A percentile compares a stretch with the other conserved stretches of the same genome.
These are phyloP conservation scores for Aspergillus ochraceus DNA, from an alignment of 2,329 filamentous ascomycete genomes.

Conservation along the genomic window DNA sequence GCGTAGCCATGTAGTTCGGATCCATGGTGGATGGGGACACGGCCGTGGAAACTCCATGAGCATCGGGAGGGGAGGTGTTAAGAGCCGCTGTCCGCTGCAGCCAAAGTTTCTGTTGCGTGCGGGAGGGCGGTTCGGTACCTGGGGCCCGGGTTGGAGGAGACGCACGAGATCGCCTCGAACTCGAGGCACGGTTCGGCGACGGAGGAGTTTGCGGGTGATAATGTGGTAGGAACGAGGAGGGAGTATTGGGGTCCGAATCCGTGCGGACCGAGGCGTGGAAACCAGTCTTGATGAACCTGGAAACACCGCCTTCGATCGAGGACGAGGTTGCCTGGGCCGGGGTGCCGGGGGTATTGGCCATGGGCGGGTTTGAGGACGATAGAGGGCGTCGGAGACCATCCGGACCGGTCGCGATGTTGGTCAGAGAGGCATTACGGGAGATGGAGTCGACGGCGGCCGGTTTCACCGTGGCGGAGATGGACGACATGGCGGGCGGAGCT, in stretches of 20 bases:
- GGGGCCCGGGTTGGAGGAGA: slow-evolving; percentile 36
- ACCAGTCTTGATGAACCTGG: slow-evolving; percentile 42
- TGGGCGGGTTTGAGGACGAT: slow-evolving; percentile 28
- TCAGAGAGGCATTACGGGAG: slow-evolving; percentile 38
- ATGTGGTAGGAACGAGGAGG: slow-evolving; percentile 49
- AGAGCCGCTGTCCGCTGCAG: slow-evolving; percentile 47
- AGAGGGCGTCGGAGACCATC: slow-evolving; percentile 33
- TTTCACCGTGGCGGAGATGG: slow-evolving; percentile 47
- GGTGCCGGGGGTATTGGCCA: slow-evolving; percentile 29
- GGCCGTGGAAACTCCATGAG: slow-evolving; percentile 32
- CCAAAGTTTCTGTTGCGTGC: slow-evolving; percentile 51
- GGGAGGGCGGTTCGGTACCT: slow-evolving; percentile 42
- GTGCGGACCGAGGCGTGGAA: slow-evolving; percentile 35
- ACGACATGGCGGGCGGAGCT: slow-evolving; percentile 50
- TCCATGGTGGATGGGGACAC: slow-evolving; percentile 38
- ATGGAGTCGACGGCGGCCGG: slow-evolving; percentile 35
- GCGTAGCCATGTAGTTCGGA: slow-evolving; percentile 32
- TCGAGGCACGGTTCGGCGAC: slow-evolving; percentile 35
- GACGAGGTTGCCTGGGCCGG: slow-evolving; percentile 44
- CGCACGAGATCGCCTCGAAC: slow-evolving; percentile 28
- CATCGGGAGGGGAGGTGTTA: slow-evolving; percentile 45
- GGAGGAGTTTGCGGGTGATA: slow-evolving; percentile 49
- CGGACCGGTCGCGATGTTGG: slow-evolving; percentile 36
- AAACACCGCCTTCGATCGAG: slow-evolving; percentile 50
- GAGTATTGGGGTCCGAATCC: slow-evolving; percentile 47